Evolutionary conservation across 306 rosid genomes (phyloP), one percentile per base, ranked within the genome.

Genomic region (Trifolium repens): DNA sequence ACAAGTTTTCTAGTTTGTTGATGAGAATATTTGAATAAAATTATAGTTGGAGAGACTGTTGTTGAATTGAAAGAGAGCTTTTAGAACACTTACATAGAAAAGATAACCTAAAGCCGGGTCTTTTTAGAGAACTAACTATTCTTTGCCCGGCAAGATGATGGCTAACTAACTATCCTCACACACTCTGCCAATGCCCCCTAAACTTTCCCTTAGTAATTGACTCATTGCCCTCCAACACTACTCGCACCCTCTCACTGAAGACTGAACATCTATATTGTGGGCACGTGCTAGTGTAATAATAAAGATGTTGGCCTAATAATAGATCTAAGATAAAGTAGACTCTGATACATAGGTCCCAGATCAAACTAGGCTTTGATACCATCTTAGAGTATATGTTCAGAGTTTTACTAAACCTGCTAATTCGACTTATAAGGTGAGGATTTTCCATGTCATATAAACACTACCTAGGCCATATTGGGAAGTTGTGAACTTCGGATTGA

Each of bases 1-100:
- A n/a, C 13, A 73, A 39, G 19, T 69, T 24, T 52, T 60, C 12
- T 62, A 34, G 27, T 35, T 63, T 63, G 47, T 63, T 64, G 57
- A 27, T 42, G 30, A 4, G 27, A 9, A 64, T 64, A 12, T 4
- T 3, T 57, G 34, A 57, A 22, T 57, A 10, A 24, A 9, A 11
- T 57, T 57, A 4, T 27, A 27, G 30, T 27, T 27, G 30, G 30
- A 27, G 30, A 27, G 30, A 27, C 30, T 27, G 30, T 2, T 27
- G 2, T 27, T 27, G 30, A 27, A 14, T 49, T 26, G 15, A 58
- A 58, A 26, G 64, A 11, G 39, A 58, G 64, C 37, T 26, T 5
- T 43, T 10, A 43, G 47, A 9, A 9, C 12, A 43, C 14, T 10
- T 43, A 43, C 37, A 58, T 0, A 10, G 32, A 58, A 58, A 58